phyloP scores from a whole-genome alignment of 306 rosid species.

The Begonia masoniana region DNA sequence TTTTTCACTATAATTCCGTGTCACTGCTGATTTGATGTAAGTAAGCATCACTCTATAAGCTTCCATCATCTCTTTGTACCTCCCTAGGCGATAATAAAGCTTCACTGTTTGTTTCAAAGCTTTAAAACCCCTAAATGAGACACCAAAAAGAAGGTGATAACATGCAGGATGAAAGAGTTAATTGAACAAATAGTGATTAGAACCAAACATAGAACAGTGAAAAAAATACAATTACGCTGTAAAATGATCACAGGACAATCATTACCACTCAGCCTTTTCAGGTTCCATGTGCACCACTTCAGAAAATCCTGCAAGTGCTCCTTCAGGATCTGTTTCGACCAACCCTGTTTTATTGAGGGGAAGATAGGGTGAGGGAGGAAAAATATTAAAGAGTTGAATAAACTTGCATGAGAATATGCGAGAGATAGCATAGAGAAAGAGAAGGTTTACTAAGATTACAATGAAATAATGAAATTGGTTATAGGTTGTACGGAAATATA shows the following conservation, averaged over 20 bases:
- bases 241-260: background rate
- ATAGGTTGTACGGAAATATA: too few relatives aligned
- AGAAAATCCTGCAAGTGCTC: conserved; percentile 77
- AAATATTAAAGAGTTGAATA: background rate
- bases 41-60: conserved; percentile 96
- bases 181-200: too few relatives aligned
- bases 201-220: too few relatives aligned
- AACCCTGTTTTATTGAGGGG: conserved; percentile 30
- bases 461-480: too few relatives aligned
- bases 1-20: conserved; percentile 89
- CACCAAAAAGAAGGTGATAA: background rate
- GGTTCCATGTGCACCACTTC: conserved; percentile 87
- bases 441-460: too few relatives aligned
- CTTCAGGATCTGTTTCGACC: conserved; percentile 90
- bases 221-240: too few relatives aligned
- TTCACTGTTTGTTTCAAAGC: conserved; percentile 95
- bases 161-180: background rate
- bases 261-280: conserved; percentile 91
- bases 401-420: background rate
- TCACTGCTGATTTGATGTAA: conserved; percentile 89
- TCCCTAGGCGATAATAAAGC: conserved; percentile 84
- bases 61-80: conserved; percentile 91
- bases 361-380: background rate
- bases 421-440: too few relatives aligned
- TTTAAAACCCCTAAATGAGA: conserved; percentile 68